Percentiles rank a stretch among this genome's conserved stretches.
Conservation (phyloP, 2,329 filamentous ascomycete genomes). For the Passalora sequoiae region DNA sequence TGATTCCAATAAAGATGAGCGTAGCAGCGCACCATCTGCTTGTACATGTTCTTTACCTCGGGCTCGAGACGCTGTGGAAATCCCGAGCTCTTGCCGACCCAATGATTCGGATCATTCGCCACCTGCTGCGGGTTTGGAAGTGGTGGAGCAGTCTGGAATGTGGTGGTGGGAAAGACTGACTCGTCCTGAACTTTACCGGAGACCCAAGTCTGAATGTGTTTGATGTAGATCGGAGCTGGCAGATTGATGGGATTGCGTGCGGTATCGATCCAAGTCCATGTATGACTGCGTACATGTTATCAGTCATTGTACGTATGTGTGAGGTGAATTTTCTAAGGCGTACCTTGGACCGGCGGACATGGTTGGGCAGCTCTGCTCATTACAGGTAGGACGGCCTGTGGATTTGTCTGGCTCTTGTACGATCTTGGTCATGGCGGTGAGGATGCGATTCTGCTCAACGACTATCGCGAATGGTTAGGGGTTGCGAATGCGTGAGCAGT, state of each 20-base stretch:
- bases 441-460: constrained; percentile 83
- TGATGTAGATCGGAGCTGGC: constrained; percentile 88
- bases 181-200: constrained; percentile 90
- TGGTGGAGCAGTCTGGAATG: constrained; percentile 58
- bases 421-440: constrained; percentile 84
- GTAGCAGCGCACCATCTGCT: constrained; percentile 53
- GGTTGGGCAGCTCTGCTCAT: constrained; percentile 73
- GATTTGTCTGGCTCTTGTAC: constrained; percentile 72
- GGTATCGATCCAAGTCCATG: constrained; percentile 89
- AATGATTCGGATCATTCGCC: constrained; percentile 57
- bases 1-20: constrained; percentile 50
- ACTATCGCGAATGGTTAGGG: constrained; percentile 49
- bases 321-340: constrained; percentile 42
- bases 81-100: constrained; percentile 86
- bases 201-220: constrained; percentile 95
- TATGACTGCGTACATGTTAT: too few species aligned
- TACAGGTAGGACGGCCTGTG: constrained; percentile 72
- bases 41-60: constrained; percentile 69
- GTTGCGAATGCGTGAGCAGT: too few species aligned
- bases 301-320: constrained; percentile 62
- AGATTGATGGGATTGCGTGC: constrained; percentile 85
- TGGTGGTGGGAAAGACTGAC: constrained; percentile 83
- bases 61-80: constrained; percentile 52
- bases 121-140: constrained; percentile 41
- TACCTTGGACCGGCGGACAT: constrained; percentile 86